phyloP scores from a whole-genome alignment of 1,284 basidiomycete species.

The Irpex lacteus region DNA sequence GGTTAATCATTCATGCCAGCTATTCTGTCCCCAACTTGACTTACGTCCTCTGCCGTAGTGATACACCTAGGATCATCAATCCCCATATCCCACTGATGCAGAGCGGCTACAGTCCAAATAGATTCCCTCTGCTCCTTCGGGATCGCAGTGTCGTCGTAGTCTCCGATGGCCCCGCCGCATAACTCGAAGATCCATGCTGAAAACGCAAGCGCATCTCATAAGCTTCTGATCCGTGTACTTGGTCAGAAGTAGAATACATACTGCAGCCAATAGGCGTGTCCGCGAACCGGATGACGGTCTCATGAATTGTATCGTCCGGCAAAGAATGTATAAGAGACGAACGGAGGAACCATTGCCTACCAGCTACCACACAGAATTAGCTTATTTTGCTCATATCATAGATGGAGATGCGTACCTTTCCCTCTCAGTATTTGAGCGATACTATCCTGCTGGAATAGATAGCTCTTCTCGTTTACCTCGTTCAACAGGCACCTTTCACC shows the following conservation, averaged over 20 bases:
- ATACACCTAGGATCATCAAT: conserved; percentile 78
- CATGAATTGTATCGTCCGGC: conserved; percentile 82
- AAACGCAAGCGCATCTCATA: neutral
- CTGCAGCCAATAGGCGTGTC: conserved; percentile 85
- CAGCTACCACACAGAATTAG: conserved; percentile 39
- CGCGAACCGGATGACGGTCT: conserved; percentile 79
- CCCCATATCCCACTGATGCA: conserved; percentile 90
- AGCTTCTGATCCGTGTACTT: neutral
- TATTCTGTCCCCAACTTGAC: conserved; percentile 17
- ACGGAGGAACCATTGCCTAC: conserved; percentile 87
- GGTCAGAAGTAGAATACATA: conserved; percentile 39
- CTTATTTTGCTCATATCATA: neutral
- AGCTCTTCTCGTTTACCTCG: conserved; percentile 87
- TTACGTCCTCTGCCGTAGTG: conserved; percentile 74
- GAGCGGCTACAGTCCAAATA: conserved; percentile 80
- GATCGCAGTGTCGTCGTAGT: conserved; percentile 72
- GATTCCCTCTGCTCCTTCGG: conserved; percentile 77
- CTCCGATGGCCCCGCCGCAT: conserved; percentile 76
- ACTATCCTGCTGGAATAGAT: conserved; percentile 85
- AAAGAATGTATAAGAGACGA: conserved; percentile 76
- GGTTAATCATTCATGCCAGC: conserved; percentile 15
- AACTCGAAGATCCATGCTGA: conserved; percentile 89
- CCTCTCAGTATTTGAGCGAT: conserved; percentile 86
- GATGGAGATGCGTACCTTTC: conserved; percentile 47
- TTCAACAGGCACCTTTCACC: conserved; percentile 80